phyloP scores from a whole-genome alignment of 495 filamentous ascomycete genomes.

The Chaetomidium leptoderma region DNA sequence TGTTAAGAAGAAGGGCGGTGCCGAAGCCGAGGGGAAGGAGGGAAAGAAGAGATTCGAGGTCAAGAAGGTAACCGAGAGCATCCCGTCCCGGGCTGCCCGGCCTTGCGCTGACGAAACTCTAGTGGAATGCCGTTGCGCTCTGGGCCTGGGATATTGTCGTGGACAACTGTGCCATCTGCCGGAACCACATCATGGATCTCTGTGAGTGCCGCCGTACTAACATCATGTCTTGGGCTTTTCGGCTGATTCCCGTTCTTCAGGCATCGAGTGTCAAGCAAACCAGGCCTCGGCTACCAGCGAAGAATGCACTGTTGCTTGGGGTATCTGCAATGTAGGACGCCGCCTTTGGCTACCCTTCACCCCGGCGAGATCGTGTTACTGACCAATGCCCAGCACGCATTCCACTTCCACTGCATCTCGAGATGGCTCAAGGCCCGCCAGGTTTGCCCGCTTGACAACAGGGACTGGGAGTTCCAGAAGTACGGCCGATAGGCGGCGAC shows the following conservation, averaged over 20 bases:
- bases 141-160: constrained; percentile 99
- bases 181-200: constrained; percentile 99
- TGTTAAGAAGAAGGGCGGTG: constrained; percentile 54
- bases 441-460: constrained; percentile 95
- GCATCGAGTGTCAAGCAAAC: constrained; percentile 99
- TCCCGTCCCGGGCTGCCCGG: neutral
- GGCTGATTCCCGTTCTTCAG: constrained; percentile 38
- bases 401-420: constrained; percentile 99
- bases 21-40: constrained; percentile 57
- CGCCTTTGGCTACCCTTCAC: neutral
- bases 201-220: constrained; percentile 52
- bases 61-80: constrained; percentile 69
- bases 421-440: constrained; percentile 99
- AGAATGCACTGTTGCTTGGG: constrained; percentile 98
- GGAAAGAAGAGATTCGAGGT: constrained; percentile 95
- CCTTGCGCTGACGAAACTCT: constrained; percentile 20
- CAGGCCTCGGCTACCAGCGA: constrained; percentile 95
- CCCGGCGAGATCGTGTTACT: constrained; percentile 7
- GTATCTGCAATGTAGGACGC: constrained; percentile 96
- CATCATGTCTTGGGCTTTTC: neutral
- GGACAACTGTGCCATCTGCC: constrained; percentile 98
- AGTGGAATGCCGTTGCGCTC: constrained; percentile 99
- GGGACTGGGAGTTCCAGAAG: constrained; percentile 99
- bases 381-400: constrained; percentile 69
- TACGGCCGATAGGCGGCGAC: constrained; percentile 63